Conservation (phyloP, 2,329 filamentous ascomycete genomes). For the Mariannaea sp. region DNA sequence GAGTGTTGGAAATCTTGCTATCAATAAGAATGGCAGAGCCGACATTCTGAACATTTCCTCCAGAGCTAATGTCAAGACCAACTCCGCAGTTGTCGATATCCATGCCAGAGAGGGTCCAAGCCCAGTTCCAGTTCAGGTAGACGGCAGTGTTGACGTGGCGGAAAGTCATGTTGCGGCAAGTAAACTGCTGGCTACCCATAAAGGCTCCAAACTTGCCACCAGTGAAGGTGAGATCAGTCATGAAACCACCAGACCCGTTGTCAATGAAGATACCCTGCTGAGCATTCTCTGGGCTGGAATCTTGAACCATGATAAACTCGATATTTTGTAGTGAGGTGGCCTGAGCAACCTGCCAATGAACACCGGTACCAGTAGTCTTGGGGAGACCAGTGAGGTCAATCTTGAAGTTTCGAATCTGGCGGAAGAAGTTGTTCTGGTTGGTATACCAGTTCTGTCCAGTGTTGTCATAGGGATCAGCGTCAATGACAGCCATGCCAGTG, state of each 20-base stretch:
- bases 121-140: conserved; percentile 92
- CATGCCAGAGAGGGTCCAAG: conserved; percentile 79
- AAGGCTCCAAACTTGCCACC: conserved; percentile 80
- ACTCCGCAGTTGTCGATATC: conserved; percentile 75
- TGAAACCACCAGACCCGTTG: conserved; percentile 82
- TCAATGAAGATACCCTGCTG: conserved; percentile 85
- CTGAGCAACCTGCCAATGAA: conserved; percentile 87
- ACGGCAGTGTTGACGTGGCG: conserved; percentile 82
- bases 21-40: conserved; percentile 80
- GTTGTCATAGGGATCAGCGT: conserved; percentile 80
- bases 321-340: conserved; percentile 82
- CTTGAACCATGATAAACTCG: conserved; percentile 76
- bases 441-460: conserved; percentile 74
- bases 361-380: conserved; percentile 65
- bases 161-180: conserved; percentile 81
- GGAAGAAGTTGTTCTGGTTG: conserved; percentile 86
- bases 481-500: conserved; percentile 84
- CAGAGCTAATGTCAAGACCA: conserved; percentile 78
- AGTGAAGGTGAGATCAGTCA: conserved; percentile 82
- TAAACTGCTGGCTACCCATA: conserved; percentile 87
- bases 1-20: conserved; percentile 76
- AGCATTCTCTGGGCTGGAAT: conserved; percentile 65
- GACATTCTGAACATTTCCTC: conserved; percentile 70
- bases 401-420: conserved; percentile 80
- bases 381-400: conserved; percentile 75